Conservation (phyloP, 306 rosid species). For the Abrus precatorius region DNA sequence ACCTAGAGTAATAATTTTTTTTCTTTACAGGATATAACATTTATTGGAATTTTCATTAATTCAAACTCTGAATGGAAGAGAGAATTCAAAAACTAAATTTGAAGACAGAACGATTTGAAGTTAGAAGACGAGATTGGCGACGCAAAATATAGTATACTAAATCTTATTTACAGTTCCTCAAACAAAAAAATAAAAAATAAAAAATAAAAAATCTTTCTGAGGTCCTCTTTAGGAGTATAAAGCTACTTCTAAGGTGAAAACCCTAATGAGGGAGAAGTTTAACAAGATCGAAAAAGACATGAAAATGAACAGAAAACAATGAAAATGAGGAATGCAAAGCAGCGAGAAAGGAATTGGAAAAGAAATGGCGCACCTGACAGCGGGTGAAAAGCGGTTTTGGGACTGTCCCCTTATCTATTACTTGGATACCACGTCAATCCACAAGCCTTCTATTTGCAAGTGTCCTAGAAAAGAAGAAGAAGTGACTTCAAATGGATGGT, state of each 20-base stretch:
- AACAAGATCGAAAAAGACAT: neutral
- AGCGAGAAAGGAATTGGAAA: neutral
- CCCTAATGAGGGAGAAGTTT: neutral
- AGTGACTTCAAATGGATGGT: no score
- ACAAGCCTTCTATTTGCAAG: no score
- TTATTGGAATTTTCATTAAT: neutral
- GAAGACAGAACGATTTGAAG: no score
- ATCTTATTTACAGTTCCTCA: conserved; percentile 35
- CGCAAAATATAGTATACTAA: neutral
- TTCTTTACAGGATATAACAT: conserved; percentile 11
- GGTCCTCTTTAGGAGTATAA: neutral
- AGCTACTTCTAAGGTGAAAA: conserved; percentile 1
- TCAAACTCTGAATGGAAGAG: conserved; percentile 2
- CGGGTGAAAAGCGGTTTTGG: neutral
- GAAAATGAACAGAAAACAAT: neutral
- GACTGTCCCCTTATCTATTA: no score
- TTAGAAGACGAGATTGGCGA: neutral
- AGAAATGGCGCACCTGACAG: conserved; percentile 43
- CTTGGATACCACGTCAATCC: no score
- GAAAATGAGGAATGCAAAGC: neutral
- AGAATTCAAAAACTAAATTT: neutral
- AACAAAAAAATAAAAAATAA: neutral
- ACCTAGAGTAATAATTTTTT: neutral
- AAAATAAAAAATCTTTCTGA: neutral
- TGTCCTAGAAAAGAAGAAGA: no score